Evolutionary conservation across 352 stramenopile species (phyloP).

Genomic region (Globisporangium okanoganense): DNA sequence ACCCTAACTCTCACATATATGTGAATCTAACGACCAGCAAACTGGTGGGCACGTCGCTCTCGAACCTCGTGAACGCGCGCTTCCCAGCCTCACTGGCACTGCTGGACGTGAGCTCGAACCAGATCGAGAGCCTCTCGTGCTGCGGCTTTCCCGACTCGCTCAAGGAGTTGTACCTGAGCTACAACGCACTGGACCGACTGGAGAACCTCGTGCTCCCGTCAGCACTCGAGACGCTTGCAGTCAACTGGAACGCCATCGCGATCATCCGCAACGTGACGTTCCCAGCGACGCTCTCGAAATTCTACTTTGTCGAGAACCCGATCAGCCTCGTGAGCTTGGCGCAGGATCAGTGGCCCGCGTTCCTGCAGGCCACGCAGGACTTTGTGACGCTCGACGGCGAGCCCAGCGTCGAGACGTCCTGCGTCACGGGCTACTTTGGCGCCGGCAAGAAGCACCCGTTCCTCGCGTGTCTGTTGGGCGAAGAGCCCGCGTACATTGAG

Average conservation of each 20-base stretch:
- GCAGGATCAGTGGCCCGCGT: not conserved
- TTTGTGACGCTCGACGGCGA: slow-evolving; percentile 5
- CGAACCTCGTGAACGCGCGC: slow-evolving; percentile 3
- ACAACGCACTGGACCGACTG: slow-evolving; percentile 5
- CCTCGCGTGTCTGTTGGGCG: slow-evolving; percentile 10
- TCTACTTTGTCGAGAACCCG: slow-evolving; percentile 13
- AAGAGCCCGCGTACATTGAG: slow-evolving; percentile 4
- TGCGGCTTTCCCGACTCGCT: slow-evolving; percentile 4
- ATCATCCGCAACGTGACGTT: slow-evolving; percentile 11
- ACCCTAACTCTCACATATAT: too few relatives aligned
- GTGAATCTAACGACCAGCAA: too few relatives aligned
- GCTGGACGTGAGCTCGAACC: slow-evolving; percentile 7
- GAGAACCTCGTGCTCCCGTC: slow-evolving; percentile 2
- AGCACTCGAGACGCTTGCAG: slow-evolving; percentile 1
- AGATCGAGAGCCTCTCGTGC: slow-evolving; percentile 2
- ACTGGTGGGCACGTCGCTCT: slow-evolving; percentile 4
- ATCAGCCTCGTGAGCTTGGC: slow-evolving; percentile 8
- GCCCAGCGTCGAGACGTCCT: slow-evolving; percentile 4
- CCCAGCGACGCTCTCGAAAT: not conserved
- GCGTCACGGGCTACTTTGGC: slow-evolving; percentile 14
- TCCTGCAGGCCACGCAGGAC: not conserved
- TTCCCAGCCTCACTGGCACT: slow-evolving; percentile 1
- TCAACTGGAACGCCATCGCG: slow-evolving; percentile 13
- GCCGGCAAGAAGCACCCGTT: slow-evolving; percentile 7
- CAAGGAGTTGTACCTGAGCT: not conserved